Evolutionary conservation across 805 yeast genomes (phyloP).

Genomic region (Lachancea quebecensis): DNA sequence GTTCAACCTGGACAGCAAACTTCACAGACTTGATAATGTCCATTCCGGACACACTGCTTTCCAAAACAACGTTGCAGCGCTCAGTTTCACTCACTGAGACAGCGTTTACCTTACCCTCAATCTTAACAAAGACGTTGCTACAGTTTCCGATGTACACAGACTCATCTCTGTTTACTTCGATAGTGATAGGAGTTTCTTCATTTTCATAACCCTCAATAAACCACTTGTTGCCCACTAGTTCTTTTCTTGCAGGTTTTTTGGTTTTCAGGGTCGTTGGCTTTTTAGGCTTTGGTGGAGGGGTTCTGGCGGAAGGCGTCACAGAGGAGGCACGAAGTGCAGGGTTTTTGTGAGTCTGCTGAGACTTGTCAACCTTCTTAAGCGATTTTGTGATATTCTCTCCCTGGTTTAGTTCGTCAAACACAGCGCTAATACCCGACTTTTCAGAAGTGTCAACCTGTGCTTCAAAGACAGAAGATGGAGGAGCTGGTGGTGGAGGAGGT

Average conservation of each 20-base stretch:
- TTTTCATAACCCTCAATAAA: constrained; percentile 70
- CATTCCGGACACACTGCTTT: constrained; percentile 77
- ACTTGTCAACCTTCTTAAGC: constrained; percentile 84
- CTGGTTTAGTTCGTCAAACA: constrained; percentile 81
- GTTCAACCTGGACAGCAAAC: constrained; percentile 81
- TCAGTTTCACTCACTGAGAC: constrained; percentile 68
- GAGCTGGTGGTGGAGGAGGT: constrained; percentile 92
- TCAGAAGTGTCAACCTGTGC: constrained; percentile 24
- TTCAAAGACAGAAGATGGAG: constrained; percentile 68
- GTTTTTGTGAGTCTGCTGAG: constrained; percentile 90
- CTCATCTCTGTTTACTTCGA: constrained; percentile 81
- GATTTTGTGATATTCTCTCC: constrained; percentile 82
- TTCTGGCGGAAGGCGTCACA: constrained; percentile 39
- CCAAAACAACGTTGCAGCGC: constrained; percentile 72
- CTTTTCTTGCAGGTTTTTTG: constrained; percentile 54
- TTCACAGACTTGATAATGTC: constrained; percentile 76
- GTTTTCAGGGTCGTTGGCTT: constrained; percentile 60
- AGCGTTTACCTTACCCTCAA: constrained; percentile 89
- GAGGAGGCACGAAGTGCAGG: constrained; percentile 66
- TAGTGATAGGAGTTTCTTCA: constrained; percentile 44
- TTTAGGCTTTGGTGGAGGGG: constrained; percentile 72
- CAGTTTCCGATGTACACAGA: constrained; percentile 86
- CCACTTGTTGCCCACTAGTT: constrained; percentile 86
- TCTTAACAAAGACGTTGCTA: constrained; percentile 61
- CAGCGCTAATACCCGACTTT: constrained; percentile 69